Base-by-base conservation (phyloP, 2,329 filamentous ascomycete species). In the Aciculosporium take region DNA sequence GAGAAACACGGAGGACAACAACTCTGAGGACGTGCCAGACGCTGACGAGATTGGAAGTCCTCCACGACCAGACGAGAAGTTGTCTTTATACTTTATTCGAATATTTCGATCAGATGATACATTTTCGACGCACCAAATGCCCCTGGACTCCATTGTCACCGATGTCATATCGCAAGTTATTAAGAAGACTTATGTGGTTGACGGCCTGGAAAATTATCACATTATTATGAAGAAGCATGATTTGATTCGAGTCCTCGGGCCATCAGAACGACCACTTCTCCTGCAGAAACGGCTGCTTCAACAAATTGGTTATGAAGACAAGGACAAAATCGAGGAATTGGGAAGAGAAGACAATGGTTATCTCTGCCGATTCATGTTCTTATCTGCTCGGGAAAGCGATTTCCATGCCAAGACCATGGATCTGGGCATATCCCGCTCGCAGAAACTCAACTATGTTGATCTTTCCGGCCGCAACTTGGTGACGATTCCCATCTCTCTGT, bases 271-370 rank as follows among this genome's bases (percentile, higher is more conserved):
- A 34, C 91, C 91, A 1, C 71, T 96, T 28, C 70, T 91, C 20
- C 86, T 98, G 54, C 91, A 98, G 59, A 96, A 95, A 62, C 74
- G 80, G 37, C 70, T 98, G 15, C 66, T 98, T 15, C 82, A 94
- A 60, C 87, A 95, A 62, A 83, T 89, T 40, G 91, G 91, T 8
- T 98, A 96, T 55, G 80, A 84, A 43, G 79, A 86, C 25, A 76
- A 76, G 42, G 91, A 98, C 59, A 79, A 78, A 30, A 78, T 98
- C 35, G 89, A 95, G 57, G 91, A 96, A 47, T 76, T 98, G 40
- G 91, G 91, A 23, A 79, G 91, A 43, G 91, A 98, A 60, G 91
- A 98, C 65, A 94, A 96, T 60, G 93, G 88, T 57, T 98, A 96
- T 53, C 72, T 98, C 10, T 94, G 88, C 56, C 84, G 91, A 5